phyloP scores from a whole-genome alignment of 495 filamentous ascomycete genomes.

The Letharia lupina region DNA sequence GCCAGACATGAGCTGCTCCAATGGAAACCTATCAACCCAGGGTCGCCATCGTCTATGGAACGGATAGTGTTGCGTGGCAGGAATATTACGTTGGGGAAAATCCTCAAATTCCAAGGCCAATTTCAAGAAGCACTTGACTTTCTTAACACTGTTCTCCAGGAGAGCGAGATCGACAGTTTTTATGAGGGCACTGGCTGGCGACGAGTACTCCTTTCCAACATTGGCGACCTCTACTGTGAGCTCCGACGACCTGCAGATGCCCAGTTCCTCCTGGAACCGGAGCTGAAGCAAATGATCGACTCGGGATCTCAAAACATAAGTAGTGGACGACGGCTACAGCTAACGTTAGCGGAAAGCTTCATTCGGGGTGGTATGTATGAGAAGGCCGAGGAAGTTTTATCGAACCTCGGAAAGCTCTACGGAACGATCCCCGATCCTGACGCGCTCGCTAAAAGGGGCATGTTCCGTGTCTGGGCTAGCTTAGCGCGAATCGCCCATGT shows the following conservation, averaged over 20 bases:
- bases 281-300: slow-evolving; percentile 6
- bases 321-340: slow-evolving; percentile 11
- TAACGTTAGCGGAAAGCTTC: slow-evolving; percentile 5
- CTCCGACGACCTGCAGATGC: slow-evolving; percentile 7
- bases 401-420: background rate
- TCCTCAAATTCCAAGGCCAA: slow-evolving; percentile 4
- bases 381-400: background rate
- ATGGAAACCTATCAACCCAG: too few relatives aligned
- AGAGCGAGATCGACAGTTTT: background rate
- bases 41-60: too few relatives aligned
- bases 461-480: too few relatives aligned
- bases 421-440: slow-evolving; percentile 4
- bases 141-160: background rate
- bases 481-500: too few relatives aligned
- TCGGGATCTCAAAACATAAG: slow-evolving; percentile 1
- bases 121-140: slow-evolving; percentile 8
- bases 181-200: slow-evolving; percentile 3
- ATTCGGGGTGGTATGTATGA: background rate
- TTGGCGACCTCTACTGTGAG: slow-evolving; percentile 11
- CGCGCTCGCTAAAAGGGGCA: background rate
- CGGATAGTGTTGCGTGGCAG: too few relatives aligned
- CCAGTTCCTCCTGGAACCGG: background rate
- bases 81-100: background rate
- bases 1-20: too few relatives aligned
- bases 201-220: slow-evolving; percentile 5